Percentiles rank a stretch among this genome's conserved stretches.
phyloP scores from a whole-genome alignment of 2,329 filamentous ascomycete species.

The Trichoderma breve region DNA sequence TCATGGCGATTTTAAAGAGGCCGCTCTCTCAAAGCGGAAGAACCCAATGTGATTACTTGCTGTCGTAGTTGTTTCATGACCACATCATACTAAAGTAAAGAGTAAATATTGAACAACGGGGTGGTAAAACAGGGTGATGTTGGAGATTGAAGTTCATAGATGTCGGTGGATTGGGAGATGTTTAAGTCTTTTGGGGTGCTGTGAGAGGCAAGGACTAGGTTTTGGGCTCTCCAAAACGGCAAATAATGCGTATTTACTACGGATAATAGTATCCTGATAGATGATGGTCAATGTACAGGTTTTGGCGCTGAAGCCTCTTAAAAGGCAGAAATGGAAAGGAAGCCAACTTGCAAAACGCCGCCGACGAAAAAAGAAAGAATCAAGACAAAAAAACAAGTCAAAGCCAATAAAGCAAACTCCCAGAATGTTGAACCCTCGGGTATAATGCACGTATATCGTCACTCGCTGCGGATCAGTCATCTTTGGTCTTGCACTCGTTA shows the following conservation, averaged over 20 bases:
- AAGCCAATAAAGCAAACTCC: background rate
- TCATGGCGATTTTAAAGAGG: no score
- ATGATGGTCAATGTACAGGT: background rate
- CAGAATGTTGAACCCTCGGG: background rate
- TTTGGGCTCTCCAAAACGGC: background rate
- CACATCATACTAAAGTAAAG: background rate
- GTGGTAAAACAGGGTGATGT: background rate
- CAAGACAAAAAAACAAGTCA: background rate
- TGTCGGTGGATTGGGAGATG: no score
- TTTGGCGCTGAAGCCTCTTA: background rate
- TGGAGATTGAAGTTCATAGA: no score
- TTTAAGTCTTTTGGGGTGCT: background rate
- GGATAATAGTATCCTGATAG: background rate
- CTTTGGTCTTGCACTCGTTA: background rate
- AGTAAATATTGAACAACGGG: no score
- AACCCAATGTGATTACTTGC: no score
- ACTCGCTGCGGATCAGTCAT: constrained; percentile 1
- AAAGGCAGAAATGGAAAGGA: background rate
- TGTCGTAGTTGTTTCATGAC: background rate
- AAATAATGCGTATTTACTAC: background rate
- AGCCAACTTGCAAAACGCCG: background rate
- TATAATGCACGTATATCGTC: constrained; percentile 7
- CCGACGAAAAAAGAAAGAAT: background rate
- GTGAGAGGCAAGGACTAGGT: background rate
- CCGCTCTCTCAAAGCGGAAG: no score